Conservation (phyloP, 495 filamentous ascomycete genomes). For the Oidiodendron maius region DNA sequence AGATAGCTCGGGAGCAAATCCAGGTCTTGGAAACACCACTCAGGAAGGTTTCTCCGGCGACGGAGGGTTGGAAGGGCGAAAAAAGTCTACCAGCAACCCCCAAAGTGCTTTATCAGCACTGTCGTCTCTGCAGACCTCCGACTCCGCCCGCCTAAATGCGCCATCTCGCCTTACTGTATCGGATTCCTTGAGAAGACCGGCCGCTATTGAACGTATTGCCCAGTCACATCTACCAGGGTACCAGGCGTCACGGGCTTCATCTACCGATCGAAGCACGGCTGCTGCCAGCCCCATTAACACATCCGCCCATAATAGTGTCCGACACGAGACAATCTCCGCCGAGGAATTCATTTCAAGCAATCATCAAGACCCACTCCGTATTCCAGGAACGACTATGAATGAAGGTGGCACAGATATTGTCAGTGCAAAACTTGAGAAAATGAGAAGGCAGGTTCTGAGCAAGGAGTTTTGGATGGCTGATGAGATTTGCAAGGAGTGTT, state of each 20-base stretch:
- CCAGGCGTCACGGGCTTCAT: slow-evolving; percentile 55
- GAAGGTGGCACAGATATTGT: slow-evolving; percentile 54
- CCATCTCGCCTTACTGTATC: background rate
- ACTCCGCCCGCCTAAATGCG: slow-evolving; percentile 3
- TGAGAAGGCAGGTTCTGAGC: slow-evolving; percentile 78
- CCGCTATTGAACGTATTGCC: slow-evolving; percentile 48
- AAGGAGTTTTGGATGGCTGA: slow-evolving; percentile 99
- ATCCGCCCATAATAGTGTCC: slow-evolving; percentile 47
- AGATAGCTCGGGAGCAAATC: background rate
- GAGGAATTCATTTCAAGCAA: slow-evolving; percentile 23
- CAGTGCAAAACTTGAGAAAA: slow-evolving; percentile 56
- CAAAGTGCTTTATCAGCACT: slow-evolving; percentile 15
- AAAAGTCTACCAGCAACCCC: background rate
- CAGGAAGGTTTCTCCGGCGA: slow-evolving; percentile 7
- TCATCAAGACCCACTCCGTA: slow-evolving; percentile 30
- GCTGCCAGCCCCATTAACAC: slow-evolving; percentile 46
- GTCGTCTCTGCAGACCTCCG: slow-evolving; percentile 16
- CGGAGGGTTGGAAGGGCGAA: slow-evolving; percentile 12
- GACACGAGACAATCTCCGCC: slow-evolving; percentile 43
- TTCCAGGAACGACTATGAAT: slow-evolving; percentile 47
- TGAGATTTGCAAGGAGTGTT: slow-evolving; percentile 97
- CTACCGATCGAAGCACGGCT: slow-evolving; percentile 47
- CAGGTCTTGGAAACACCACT: background rate
- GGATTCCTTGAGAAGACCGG: slow-evolving; percentile 25
- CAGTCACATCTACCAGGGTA: slow-evolving; percentile 42